Conservation (phyloP, 176 grass and related monocot species). For the Phragmites australis region DNA sequence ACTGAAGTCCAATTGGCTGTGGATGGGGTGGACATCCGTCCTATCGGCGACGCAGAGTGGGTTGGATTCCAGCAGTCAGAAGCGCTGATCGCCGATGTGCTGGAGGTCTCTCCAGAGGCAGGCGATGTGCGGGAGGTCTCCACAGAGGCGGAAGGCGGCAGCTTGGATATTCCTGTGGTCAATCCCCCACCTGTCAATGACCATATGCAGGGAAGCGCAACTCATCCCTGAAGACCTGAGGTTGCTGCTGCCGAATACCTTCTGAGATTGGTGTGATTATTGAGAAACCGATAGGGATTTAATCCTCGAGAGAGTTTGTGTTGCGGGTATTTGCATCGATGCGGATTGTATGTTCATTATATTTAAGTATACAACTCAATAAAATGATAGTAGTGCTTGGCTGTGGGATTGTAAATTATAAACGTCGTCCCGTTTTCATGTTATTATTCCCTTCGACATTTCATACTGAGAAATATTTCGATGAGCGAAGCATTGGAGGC, state of each 20-base stretch:
- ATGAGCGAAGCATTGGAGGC: no score
- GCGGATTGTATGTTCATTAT: constrained; percentile 48
- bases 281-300: constrained; percentile 41
- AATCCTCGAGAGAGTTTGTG: constrained; percentile 35
- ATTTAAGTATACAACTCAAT: constrained; percentile 46
- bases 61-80: constrained; percentile 55
- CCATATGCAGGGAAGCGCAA: constrained; percentile 52
- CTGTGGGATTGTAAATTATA: constrained; percentile 46
- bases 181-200: constrained; percentile 52
- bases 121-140: constrained; percentile 80
- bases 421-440: not conserved
- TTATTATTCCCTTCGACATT: not conserved
- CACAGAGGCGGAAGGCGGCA: constrained; percentile 58
- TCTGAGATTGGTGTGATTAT: constrained; percentile 39
- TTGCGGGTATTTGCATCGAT: constrained; percentile 3
- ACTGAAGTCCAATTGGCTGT: constrained; percentile 62
- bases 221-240: constrained; percentile 45
- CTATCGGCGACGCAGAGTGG: constrained; percentile 64
- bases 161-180: constrained; percentile 84
- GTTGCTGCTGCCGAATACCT: not conserved
- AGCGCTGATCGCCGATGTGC: constrained; percentile 70
- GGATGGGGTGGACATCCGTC: constrained; percentile 75
- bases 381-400: constrained; percentile 31
- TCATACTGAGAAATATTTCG: not conserved
- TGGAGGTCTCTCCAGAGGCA: constrained; percentile 71